Evolutionary conservation across 768 basidiomycete genomes (phyloP).

Genomic region (Hygrophoropsis aurantiaca): DNA sequence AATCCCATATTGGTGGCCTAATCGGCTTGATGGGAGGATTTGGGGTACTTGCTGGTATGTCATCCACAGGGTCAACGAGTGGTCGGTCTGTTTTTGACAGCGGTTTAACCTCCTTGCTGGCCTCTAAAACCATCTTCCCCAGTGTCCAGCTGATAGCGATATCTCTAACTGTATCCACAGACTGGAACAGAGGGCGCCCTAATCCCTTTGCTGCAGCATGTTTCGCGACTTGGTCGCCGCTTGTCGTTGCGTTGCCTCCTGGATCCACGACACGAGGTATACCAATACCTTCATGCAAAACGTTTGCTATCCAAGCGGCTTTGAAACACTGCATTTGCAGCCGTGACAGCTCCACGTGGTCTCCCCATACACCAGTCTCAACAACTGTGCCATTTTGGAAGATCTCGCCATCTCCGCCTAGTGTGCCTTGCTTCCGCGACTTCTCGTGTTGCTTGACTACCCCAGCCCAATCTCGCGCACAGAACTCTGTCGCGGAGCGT

Average conservation of each 20-base stretch:
- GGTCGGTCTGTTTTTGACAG: conserved; percentile 48
- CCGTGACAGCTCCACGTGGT: conserved; percentile 76
- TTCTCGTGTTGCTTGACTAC: conserved; percentile 66
- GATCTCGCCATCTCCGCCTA: conserved; percentile 69
- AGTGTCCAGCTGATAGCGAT: conserved; percentile 98
- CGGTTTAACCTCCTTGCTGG: conserved; percentile 78
- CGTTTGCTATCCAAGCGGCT: conserved; percentile 96
- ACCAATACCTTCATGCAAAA: conserved; percentile 94
- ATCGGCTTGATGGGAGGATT: conserved; percentile 57
- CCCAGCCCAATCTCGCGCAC: conserved; percentile 72
- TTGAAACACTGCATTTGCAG: conserved; percentile 99
- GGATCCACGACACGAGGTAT: conserved; percentile 89
- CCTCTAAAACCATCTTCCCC: conserved; percentile 98
- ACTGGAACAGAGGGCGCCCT: conserved; percentile 84
- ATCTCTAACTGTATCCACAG: conserved; percentile 86
- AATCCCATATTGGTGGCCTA: conserved; percentile 58
- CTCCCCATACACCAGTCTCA: conserved; percentile 67
- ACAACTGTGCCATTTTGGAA: conserved; percentile 58
- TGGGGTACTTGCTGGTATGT: conserved; percentile 52
- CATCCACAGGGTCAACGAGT: conserved; percentile 72
- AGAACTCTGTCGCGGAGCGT: conserved; percentile 86
- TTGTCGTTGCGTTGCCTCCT: conserved; percentile 73
- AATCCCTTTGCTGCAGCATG: conserved; percentile 85
- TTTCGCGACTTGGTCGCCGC: conserved; percentile 66
- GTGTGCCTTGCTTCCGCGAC: conserved; percentile 45